Evolutionary conservation across 805 yeast genomes (phyloP), one percentile per base, ranked within the genome.

Genomic region (Candida anglica): DNA sequence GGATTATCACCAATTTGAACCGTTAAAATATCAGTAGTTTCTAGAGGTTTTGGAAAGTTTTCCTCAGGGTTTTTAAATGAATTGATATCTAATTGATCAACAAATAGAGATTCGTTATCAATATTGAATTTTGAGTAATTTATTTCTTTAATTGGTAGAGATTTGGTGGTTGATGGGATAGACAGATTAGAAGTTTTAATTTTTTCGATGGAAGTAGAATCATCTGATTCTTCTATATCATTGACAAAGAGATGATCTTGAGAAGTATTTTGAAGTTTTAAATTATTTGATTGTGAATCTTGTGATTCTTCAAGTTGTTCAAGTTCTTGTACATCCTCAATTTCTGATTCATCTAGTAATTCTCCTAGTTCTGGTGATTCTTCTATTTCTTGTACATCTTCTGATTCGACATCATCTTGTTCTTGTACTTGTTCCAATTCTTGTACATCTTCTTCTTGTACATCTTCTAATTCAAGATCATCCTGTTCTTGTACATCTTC

Each of bases 311-410:
- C 16, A 13, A 23, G 25, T 15, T 37, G 32, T 5, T 35, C 33
- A 14, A 36, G 34, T 15, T 38, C 40, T 13, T 35, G 39, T 21
- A 30, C 42, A 4, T 37, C 42, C 26, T 47, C 56, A 15, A 58
- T 32, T 23, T 13, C 15, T 19, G 17, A 10, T 27, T 18, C 25
- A 11, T 27, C 15, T 9, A 27, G 28, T 19, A 27, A 15, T 11
- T 26, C 36, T 8, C 27, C 16, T 14, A 23, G 25, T 15, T 37
- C 32, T 5, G 33, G 32, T 16, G 36, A 34, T 15, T 38, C 40
- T 13, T 35, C 39, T 21, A 30, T 42, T 3, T 37, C 42, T 18
- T 17, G 11, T 27, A 17, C 25, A 11, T 20, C 28, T 30, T 35
- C 27, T 14, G 25, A 27, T 32, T 21, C n/a, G 25, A 27, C 27